Conservation (phyloP, 1,139 yeast species). For the Yamadazyma trypodendri region DNA sequence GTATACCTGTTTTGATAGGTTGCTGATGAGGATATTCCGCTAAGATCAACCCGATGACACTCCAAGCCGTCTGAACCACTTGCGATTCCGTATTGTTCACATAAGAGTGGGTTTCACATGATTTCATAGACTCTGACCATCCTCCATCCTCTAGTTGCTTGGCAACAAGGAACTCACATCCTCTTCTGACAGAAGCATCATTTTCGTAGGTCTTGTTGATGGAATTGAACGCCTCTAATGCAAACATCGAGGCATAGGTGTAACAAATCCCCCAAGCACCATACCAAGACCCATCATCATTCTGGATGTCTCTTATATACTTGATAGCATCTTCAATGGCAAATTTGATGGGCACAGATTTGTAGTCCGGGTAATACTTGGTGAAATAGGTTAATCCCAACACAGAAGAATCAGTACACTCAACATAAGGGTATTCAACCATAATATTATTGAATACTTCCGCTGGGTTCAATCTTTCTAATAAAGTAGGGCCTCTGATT, state of each 20-base stretch:
- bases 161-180: slow-evolving; percentile 78
- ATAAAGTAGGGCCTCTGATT: slow-evolving; percentile 75
- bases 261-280: slow-evolving; percentile 99
- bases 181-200: slow-evolving; percentile 61
- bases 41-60: slow-evolving; percentile 72
- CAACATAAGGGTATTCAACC: slow-evolving; percentile 98
- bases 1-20: slow-evolving; percentile 64
- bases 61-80: slow-evolving; percentile 95
- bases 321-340: slow-evolving; percentile 74
- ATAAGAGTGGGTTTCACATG: slow-evolving; percentile 82
- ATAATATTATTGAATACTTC: slow-evolving; percentile 97
- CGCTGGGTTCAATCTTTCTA: slow-evolving; percentile 87
- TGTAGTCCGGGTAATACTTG: slow-evolving; percentile 60
- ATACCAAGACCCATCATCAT: slow-evolving; percentile 91
- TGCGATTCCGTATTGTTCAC: slow-evolving; percentile 59
- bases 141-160: slow-evolving; percentile 91
- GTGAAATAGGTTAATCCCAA: slow-evolving; percentile 83
- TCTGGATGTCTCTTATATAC: slow-evolving; percentile 69
- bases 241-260: slow-evolving; percentile 98
- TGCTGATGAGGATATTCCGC: slow-evolving; percentile 75
- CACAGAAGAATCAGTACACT: slow-evolving; percentile 94
- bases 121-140: slow-evolving; percentile 89
- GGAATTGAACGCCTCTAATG: slow-evolving; percentile 82
- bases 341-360: slow-evolving; percentile 57
- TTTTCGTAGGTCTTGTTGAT: slow-evolving; percentile 64